Conservation (phyloP, 371 early-diverging fungal species). For the Mortierella polycephala region DNA sequence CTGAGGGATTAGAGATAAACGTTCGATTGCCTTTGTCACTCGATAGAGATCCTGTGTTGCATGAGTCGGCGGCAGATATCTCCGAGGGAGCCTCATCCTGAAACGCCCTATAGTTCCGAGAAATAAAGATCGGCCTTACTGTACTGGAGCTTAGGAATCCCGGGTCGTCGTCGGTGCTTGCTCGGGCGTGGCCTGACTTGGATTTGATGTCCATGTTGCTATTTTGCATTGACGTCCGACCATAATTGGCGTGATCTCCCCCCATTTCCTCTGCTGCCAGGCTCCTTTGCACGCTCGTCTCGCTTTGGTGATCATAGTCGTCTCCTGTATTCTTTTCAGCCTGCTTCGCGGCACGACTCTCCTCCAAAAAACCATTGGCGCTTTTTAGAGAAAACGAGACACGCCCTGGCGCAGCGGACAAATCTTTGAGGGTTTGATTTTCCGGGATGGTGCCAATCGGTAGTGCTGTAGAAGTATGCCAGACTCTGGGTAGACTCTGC, state of each 20-base stretch:
- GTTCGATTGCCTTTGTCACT: constrained; percentile 43
- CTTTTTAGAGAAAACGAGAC: constrained; percentile 53
- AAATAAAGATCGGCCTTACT: constrained; percentile 69
- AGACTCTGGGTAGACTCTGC: constrained; percentile 45
- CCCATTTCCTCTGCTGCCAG: constrained; percentile 11
- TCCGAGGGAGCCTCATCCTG: constrained; percentile 41
- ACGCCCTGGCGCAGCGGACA: constrained; percentile 14
- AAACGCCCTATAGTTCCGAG: constrained; percentile 27
- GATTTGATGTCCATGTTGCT: constrained; percentile 34
- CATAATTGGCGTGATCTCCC: constrained; percentile 31
- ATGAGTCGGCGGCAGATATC: constrained; percentile 44
- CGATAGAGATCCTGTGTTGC: constrained; percentile 46
- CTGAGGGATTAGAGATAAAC: constrained; percentile 30
- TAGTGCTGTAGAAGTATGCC: constrained; percentile 22
- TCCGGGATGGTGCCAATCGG: constrained; percentile 27
- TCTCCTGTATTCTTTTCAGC: constrained; percentile 19
- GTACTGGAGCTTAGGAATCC: constrained; percentile 68
- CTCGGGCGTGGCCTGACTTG: constrained; percentile 28
- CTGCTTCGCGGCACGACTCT: constrained; percentile 37
- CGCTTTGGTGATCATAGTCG: constrained; percentile 21
- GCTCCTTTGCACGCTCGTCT: constrained; percentile 2
- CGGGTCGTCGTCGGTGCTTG: constrained; percentile 67
- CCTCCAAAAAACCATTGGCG: constrained; percentile 44
- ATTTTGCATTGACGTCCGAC: constrained; percentile 22
- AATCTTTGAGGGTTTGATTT: constrained; percentile 24